These are phyloP conservation scores for Cyclotella choctawhatcheeana DNA, from an alignment of 108 stramenopile species.

Conservation along the genomic window DNA sequence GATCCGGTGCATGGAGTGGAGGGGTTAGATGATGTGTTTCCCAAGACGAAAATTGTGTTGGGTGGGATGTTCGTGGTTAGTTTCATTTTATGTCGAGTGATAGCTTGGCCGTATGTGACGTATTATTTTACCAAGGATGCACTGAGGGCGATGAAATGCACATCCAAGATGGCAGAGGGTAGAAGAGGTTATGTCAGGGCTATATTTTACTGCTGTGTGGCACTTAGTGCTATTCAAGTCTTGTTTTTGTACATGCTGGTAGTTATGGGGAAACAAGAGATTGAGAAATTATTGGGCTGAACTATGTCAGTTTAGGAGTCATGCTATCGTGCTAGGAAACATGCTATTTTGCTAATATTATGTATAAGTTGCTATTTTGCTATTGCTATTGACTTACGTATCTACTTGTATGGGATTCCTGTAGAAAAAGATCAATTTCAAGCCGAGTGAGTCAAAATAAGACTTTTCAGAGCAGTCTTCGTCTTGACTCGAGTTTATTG, in stretches of 20 bases:
- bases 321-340: too few species aligned
- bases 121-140: slow-evolving; percentile 75
- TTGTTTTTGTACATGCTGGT: slow-evolving; percentile 80
- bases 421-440: too few species aligned
- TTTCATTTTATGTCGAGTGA: slow-evolving; percentile 76
- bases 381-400: too few species aligned
- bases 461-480: too few species aligned
- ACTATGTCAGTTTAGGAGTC: too few species aligned
- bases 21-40: slow-evolving; percentile 80
- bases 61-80: slow-evolving; percentile 73
- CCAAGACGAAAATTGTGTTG: slow-evolving; percentile 63
- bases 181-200: slow-evolving; percentile 54
- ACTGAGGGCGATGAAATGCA: slow-evolving; percentile 44
- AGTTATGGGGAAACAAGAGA: slow-evolving; percentile 64
- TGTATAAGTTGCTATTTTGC: too few species aligned
- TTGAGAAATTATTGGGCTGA: slow-evolving; percentile 47
- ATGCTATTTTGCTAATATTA: too few species aligned
- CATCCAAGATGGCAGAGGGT: slow-evolving; percentile 52
- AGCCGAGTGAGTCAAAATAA: too few species aligned
- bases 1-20: slow-evolving; percentile 76
- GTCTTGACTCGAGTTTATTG: too few species aligned
- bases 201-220: slow-evolving; percentile 54
- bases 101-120: slow-evolving; percentile 76
- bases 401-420: too few species aligned
- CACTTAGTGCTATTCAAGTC: slow-evolving; percentile 70